Conservation (phyloP, 2,329 filamentous ascomycete species). For the Alternaria tenuissima region DNA sequence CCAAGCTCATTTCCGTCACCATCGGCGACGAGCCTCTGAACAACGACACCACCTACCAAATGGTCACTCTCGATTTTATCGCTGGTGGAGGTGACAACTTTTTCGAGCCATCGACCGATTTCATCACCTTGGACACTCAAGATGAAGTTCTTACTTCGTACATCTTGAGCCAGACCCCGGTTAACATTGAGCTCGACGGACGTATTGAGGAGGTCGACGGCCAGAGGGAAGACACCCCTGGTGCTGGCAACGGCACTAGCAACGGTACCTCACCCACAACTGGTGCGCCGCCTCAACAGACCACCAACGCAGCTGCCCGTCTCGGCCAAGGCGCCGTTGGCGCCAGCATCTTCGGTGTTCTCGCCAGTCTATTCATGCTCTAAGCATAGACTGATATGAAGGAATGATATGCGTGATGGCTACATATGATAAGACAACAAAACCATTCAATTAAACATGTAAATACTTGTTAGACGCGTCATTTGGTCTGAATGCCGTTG, state of each 20-base stretch:
- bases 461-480: not conserved
- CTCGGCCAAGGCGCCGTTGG: constrained; percentile 16
- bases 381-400: constrained; percentile 5
- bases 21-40: constrained; percentile 61
- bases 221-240: constrained; percentile 22
- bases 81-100: constrained; percentile 69
- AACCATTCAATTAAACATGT: not conserved
- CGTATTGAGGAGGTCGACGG: constrained; percentile 52
- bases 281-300: constrained; percentile 13
- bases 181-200: constrained; percentile 61
- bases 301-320: constrained; percentile 21
- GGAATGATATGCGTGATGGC: not conserved
- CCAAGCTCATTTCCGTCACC: constrained; percentile 62
- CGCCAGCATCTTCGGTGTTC: constrained; percentile 15
- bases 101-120: constrained; percentile 54
- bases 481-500: too few relatives aligned
- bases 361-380: constrained; percentile 25
- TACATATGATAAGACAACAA: not conserved
- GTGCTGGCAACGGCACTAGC: constrained; percentile 24
- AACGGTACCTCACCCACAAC: constrained; percentile 30
- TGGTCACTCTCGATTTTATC: constrained; percentile 71
- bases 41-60: constrained; percentile 59
- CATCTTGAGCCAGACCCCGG: constrained; percentile 58
- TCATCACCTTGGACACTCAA: constrained; percentile 61
- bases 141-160: constrained; percentile 64